Evolutionary conservation across 2,329 filamentous ascomycete species (phyloP), one percentile per base, ranked within the genome.

Genomic region (Thielaviopsis populi): DNA sequence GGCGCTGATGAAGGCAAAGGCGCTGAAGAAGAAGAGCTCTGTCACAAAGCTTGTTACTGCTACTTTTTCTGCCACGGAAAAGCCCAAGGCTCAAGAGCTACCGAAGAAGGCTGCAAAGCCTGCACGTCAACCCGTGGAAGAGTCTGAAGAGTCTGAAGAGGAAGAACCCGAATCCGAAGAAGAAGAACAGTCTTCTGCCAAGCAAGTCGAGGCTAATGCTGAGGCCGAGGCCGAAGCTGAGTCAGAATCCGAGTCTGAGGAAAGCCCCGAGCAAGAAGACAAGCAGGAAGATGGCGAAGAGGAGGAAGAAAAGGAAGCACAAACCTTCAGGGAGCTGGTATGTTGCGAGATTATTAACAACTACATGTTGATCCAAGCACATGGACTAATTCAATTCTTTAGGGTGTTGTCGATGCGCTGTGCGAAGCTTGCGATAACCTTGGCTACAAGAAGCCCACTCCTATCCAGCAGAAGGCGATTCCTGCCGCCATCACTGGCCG

Each of bases 391-490:
- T 41, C 37, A 15, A 15, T 59, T 43, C 43, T 3, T 1, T 63
- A 86, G 83, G 92, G 92, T 27, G 82, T 97, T 60, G 88, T 91
- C 65, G 89, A 95, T 64, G 83, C 88, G 37, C 80, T 99, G 62
- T 95, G 89, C 75, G 91, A 97, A 72, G 90, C 92, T 60, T 97
- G 92, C 75, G 82, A 82, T 4, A 79, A 83, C 0, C 80, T 97
- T 62, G 87, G 88, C 67, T 99, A 91, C 80, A 95, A 87, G 70
- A 75, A 81, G 33, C 89, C 94, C 0, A 99, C 92, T 1, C 87
- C 91, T 0, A 97, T 99, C 68, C 94, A 96, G 74, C 80, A 81
- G 61, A 83, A 95, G 73, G 82, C 91, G 0, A 95, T 97, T 69
- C 92, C 92, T 3, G 73, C 81, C 61, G 91, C 91, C 42, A 79